Evolutionary conservation across 352 stramenopile genomes (phyloP).

Genomic region (Thalassiosira hispida): DNA sequence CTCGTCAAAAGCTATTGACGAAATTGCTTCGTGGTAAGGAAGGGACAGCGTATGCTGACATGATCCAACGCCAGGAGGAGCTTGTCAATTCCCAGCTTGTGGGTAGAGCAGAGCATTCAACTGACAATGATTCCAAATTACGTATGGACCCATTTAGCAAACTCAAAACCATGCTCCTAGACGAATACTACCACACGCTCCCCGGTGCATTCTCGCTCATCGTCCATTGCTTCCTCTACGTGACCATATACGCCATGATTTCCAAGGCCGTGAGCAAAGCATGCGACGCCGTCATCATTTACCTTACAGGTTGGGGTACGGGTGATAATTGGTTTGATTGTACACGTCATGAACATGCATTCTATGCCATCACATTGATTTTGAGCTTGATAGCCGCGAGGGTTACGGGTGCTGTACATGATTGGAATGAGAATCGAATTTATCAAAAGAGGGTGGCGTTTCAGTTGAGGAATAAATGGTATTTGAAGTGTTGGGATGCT

Average conservation of each 20-base stretch:
- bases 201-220: slow-evolving; percentile 32
- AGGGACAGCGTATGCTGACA: not conserved
- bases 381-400: slow-evolving; percentile 5
- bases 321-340: slow-evolving; percentile 9
- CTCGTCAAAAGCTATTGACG: not conserved
- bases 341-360: not conserved
- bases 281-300: slow-evolving; percentile 9
- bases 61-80: not conserved
- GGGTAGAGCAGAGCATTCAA: not conserved
- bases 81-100: slow-evolving; percentile 6
- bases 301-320: not conserved
- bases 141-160: not conserved
- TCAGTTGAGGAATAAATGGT: slow-evolving; percentile 29
- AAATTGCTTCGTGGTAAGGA: slow-evolving; percentile 15
- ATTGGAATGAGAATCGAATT: slow-evolving; percentile 27
- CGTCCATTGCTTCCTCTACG: slow-evolving; percentile 32
- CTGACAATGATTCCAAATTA: not conserved
- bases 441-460: slow-evolving; percentile 15
- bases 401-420: slow-evolving; percentile 15
- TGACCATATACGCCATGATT: slow-evolving; percentile 6
- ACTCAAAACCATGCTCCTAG: slow-evolving; percentile 12
- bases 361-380: slow-evolving; percentile 8
- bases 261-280: not conserved
- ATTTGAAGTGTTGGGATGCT: slow-evolving; percentile 5
- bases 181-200: slow-evolving; percentile 21